Evolutionary conservation across 2,329 filamentous ascomycete species (phyloP), one percentile per base, ranked within the genome.

Genomic region (Colletotrichum limetticola): DNA sequence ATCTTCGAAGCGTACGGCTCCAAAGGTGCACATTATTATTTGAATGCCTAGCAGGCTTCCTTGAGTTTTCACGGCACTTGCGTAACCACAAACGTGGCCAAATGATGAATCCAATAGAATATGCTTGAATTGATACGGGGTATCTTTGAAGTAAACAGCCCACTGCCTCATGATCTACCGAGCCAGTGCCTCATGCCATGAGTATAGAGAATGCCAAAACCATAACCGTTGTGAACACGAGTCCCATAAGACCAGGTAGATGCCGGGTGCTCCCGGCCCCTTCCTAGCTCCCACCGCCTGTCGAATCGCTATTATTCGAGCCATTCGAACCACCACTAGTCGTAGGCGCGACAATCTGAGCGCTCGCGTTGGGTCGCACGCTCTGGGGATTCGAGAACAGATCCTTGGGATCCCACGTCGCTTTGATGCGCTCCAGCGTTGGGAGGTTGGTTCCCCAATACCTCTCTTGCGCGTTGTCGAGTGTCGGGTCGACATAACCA

Each of bases 371-470:
- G n/a, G 79, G 79, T 56, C 79, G 79, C n/a, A 89, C 82, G 75
- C 86, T 91, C 78, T 91, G 89, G 0, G 89, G 89, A 73, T 91
- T 91, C 62, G 86, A 86, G 75, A 92, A 92, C 0, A 89, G 65
- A 72, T 91, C 85, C 0, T 78, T 75, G 1, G 89, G 86, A 76
- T 92, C 90, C 79, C 86, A 86, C 2, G 78, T 81, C 6, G 80
- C 76, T 81, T 92, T 92, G 58, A 91, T 82, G 61, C 79, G 65
- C 63, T 85, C 81, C 61, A 92, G 80, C 9, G 73, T 76, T 0
- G 82, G 79, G 49, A 91, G 79, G 74, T 91, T 90, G 0, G 82
- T 76, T 0, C 86, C 86, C 89, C 89, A 92, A 77, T 91, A 91
- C 9, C 85, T 83, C 66, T 81, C 75, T 76, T 90, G 87, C 9